Conservation (phyloP, 1,284 basidiomycete genomes). For the Leccinum huronense region DNA sequence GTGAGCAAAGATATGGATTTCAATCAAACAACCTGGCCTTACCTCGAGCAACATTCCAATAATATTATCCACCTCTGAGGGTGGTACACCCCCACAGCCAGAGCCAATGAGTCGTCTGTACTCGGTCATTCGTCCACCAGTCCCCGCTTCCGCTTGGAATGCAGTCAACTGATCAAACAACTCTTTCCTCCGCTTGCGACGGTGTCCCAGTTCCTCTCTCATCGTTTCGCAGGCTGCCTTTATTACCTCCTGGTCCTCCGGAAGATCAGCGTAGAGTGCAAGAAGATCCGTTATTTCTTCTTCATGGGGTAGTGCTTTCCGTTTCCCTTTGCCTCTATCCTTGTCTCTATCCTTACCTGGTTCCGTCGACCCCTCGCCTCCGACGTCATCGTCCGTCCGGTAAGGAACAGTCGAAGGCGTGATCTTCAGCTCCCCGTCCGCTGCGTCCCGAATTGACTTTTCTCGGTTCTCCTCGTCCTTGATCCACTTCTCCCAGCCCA, state of each 20-base stretch:
- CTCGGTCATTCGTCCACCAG: slow-evolving; percentile 82
- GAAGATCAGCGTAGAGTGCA: slow-evolving; percentile 54
- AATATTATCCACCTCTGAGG: slow-evolving; percentile 81
- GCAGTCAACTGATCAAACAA: slow-evolving; percentile 74
- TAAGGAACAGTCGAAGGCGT: slow-evolving; percentile 44
- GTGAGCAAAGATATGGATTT: slow-evolving; percentile 2
- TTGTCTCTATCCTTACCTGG: slow-evolving; percentile 31
- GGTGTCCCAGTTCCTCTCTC: slow-evolving; percentile 62
- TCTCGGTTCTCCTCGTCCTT: slow-evolving; percentile 81
- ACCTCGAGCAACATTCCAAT: slow-evolving; percentile 84
- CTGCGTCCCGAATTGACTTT: slow-evolving; percentile 55
- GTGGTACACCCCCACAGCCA: slow-evolving; percentile 85
- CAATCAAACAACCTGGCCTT: slow-evolving; percentile 26
- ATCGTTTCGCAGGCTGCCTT: slow-evolving; percentile 59
- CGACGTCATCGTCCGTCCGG: slow-evolving; percentile 44
- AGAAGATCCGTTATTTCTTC: slow-evolving; percentile 67
- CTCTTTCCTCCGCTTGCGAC: slow-evolving; percentile 64
- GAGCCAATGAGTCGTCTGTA: slow-evolving; percentile 85
- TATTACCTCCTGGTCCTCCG: slow-evolving; percentile 56
- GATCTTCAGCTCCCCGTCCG: slow-evolving; percentile 51
- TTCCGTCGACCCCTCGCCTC: slow-evolving; percentile 28
- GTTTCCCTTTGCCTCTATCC: slow-evolving; percentile 46
- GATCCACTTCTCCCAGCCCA: slow-evolving; percentile 94
- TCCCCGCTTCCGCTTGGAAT: slow-evolving; percentile 86
- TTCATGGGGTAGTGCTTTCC: slow-evolving; percentile 44